These are phyloP conservation scores for Trapa bicornis DNA, from an alignment of 345 rosid species.

Conservation along the genomic window DNA sequence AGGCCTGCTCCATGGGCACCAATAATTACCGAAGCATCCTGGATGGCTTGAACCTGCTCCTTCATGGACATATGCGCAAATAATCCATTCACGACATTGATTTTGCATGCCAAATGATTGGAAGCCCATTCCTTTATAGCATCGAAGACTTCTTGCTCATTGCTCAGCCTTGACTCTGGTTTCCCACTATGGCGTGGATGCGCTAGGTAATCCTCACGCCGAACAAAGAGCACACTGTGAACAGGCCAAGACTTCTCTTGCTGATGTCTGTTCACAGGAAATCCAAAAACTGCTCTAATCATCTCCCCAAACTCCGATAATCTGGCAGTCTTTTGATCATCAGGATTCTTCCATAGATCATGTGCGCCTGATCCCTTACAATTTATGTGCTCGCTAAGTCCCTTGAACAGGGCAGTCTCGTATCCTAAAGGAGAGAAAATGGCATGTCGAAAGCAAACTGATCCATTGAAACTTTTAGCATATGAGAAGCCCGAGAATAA, in stretches of 20 bases:
- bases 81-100: slow-evolving; percentile 70
- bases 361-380: slow-evolving; percentile 62
- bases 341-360: slow-evolving; percentile 56
- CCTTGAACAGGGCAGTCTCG: slow-evolving; percentile 71
- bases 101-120: slow-evolving; percentile 35
- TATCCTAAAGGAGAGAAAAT: slow-evolving; percentile 80
- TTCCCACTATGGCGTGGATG: slow-evolving; percentile 88
- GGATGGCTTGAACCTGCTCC: slow-evolving; percentile 72
- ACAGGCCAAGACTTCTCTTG: slow-evolving; percentile 31
- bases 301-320: slow-evolving; percentile 90
- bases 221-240: slow-evolving; percentile 69
- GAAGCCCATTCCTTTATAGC: slow-evolving; percentile 56
- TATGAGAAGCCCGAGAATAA: slow-evolving; percentile 65
- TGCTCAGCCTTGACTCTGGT: slow-evolving; percentile 29
- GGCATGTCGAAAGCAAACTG: slow-evolving; percentile 82
- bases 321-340: slow-evolving; percentile 57
- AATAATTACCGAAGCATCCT: slow-evolving; percentile 88
- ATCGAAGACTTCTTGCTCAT: slow-evolving; percentile 38
- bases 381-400: slow-evolving; percentile 45
- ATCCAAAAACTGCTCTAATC: slow-evolving; percentile 68
- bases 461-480: slow-evolving; percentile 67
- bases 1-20: slow-evolving; percentile 98
- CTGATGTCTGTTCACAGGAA: slow-evolving; percentile 48
- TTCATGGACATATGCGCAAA: slow-evolving; percentile 90
- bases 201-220: slow-evolving; percentile 89